Evolutionary conservation across 371 early-diverging fungal genomes (phyloP).

Genomic region (Nematocida minor): DNA sequence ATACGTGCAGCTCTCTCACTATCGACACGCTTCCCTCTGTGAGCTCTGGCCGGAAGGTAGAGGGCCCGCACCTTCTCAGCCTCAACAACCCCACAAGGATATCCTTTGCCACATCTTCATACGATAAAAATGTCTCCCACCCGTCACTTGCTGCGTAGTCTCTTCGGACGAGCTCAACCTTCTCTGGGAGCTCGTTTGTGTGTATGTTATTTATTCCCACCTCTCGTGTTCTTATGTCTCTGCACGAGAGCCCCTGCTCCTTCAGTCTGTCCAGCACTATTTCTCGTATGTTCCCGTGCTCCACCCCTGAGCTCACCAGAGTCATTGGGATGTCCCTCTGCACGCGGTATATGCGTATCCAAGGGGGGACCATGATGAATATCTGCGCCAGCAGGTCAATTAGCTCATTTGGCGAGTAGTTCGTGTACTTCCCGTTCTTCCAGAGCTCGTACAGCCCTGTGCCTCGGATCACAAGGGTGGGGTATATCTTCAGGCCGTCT

Average conservation of each 20-base stretch:
- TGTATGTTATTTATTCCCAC: slow-evolving; percentile 98
- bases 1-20: slow-evolving; percentile 96
- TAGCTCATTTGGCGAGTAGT: slow-evolving; percentile 92
- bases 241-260: slow-evolving; percentile 87
- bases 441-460: slow-evolving; percentile 98
- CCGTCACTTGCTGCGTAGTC: slow-evolving; percentile 97
- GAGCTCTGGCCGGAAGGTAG: slow-evolving; percentile 85
- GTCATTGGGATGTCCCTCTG: slow-evolving; percentile 99
- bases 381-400: slow-evolving; percentile 93
- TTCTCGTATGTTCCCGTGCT: slow-evolving; percentile 95
- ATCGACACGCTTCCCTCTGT: slow-evolving; percentile 69
- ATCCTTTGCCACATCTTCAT: slow-evolving; percentile 94
- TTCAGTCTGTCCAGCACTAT: slow-evolving; percentile 88
- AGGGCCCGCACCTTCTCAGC: slow-evolving; percentile 80
- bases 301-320: slow-evolving; percentile 95
- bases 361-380: slow-evolving; percentile 92
- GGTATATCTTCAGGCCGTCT: slow-evolving; percentile 97
- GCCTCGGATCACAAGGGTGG: slow-evolving; percentile 96
- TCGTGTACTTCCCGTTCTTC: slow-evolving; percentile 91
- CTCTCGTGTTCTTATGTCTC: slow-evolving; percentile 96
- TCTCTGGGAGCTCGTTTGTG: slow-evolving; percentile 75
- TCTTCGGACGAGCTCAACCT: slow-evolving; percentile 88
- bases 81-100: slow-evolving; percentile 91
- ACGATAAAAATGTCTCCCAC: slow-evolving; percentile 98
- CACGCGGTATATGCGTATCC: slow-evolving; percentile 98